Base-by-base conservation (phyloP, 2,329 filamentous ascomycete species). In the Plectosphaerella cucumerina region DNA sequence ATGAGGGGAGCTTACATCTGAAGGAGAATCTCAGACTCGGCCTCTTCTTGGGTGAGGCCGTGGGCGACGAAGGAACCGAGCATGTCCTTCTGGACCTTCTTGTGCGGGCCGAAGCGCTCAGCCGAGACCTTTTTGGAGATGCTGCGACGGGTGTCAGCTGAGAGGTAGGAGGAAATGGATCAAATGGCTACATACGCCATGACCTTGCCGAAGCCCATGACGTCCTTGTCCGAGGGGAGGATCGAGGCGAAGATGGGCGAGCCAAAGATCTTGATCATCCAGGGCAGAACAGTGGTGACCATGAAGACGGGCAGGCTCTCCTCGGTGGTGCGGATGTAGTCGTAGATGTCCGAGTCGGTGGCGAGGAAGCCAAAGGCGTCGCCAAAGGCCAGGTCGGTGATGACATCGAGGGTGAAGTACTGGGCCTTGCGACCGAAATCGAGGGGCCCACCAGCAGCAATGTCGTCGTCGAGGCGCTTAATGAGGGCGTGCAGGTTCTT, bases 351-450 rank as follows among this genome's bases (percentile, higher is more conserved):
- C 5, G 67, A 64, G 54, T 80, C 71, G 2, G 65, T 62, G 33
- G 68, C 66, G 2, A 79, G 51, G 57, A 72, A 76, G 14, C 76
- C 74, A 53, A 79, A 76, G 0, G 70, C 62, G 31, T 71, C 59
- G 8, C 76, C 77, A 41, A 80, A 74, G 2, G 75, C 76, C 11
- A 82, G 53, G 15, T 72, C 70, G 12, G 72, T 76, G 43, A 82
- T 77, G 22, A 81, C 73, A 52, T 82, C 80, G 0, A 82, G 60
- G 0, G 77, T 78, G 39, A 80, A 74, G 63, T 70, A 80, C 41
- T 78, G 74, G 2, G 71, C 69, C 31, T 75, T 73, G 6, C 64
- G 63, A 3, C 71, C 73, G 18, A 81, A 59, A 51, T 82, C 76
- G 57, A 77, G 64, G 15, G 69, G 58, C 45, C 76, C 64, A 42